A percentile compares a stretch with the other conserved stretches of the same genome.
These are phyloP conservation scores for Diaporthe destruens DNA, from an alignment of 2,329 filamentous ascomycete genomes.

Conservation along the genomic window DNA sequence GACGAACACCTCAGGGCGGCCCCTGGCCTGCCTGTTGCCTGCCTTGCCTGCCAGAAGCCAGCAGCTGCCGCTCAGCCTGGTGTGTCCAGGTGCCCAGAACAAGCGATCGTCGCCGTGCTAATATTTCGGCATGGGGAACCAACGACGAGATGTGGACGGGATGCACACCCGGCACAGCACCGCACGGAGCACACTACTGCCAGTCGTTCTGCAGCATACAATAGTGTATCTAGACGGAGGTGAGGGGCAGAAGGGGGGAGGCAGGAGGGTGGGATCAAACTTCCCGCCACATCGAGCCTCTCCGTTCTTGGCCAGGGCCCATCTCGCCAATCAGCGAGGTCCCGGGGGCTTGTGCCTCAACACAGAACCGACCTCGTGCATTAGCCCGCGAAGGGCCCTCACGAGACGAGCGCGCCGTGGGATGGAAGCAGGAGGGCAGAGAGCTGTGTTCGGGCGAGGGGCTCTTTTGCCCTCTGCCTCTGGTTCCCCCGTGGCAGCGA, in stretches of 20 bases:
- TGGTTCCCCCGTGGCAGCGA: constrained; percentile 15
- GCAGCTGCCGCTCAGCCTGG: not conserved
- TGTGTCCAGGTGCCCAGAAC: constrained; percentile 15
- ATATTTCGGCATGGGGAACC: constrained; percentile 8
- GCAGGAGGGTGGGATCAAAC: constrained; percentile 24
- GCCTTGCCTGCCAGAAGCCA: not conserved
- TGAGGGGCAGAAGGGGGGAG: not conserved
- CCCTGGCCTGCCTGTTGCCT: not conserved
- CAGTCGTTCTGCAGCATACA: constrained; percentile 9
- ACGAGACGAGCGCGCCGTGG: constrained; percentile 17
- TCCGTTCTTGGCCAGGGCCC: constrained; percentile 21
- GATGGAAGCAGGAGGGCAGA: not conserved
- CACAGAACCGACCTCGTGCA: constrained; percentile 32
- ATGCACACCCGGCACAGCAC: constrained; percentile 2
- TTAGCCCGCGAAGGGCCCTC: constrained; percentile 28
- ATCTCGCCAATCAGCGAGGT: constrained; percentile 22
- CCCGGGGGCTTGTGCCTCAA: constrained; percentile 18
- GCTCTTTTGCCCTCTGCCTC: constrained; percentile 11
- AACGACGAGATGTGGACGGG: not conserved
- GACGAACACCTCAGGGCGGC: not conserved
- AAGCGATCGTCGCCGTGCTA: constrained; percentile 27
- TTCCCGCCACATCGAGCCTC: constrained; percentile 32
- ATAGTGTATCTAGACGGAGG: constrained; percentile 1
- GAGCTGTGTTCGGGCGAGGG: constrained; percentile 1
- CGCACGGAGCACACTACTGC: not conserved